Percentiles rank a stretch among this genome's conserved stretches.
These are phyloP conservation scores for Astragalus membranaceus DNA, from an alignment of 306 rosid genomes.

Conservation along the genomic window DNA sequence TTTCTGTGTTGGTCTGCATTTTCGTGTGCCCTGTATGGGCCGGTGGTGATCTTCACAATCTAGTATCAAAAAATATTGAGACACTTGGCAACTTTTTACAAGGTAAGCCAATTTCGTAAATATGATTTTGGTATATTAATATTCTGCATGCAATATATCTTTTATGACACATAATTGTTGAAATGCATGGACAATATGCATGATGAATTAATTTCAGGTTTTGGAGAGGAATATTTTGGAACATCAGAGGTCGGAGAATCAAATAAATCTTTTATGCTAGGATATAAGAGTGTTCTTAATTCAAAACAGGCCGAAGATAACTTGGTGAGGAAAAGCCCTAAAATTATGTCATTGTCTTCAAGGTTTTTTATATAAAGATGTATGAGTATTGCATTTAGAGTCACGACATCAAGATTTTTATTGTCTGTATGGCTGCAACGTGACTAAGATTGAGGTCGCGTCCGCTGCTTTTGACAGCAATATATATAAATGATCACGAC, in stretches of 20 bases:
- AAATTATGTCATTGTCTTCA: not conserved
- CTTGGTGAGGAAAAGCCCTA: constrained; percentile 28
- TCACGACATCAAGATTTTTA: no score
- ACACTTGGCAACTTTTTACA: constrained; percentile 32
- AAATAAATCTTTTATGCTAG: constrained; percentile 27
- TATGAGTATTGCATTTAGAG: no score
- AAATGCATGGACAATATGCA: not conserved
- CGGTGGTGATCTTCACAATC: constrained; percentile 46
- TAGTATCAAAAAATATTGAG: constrained; percentile 28
- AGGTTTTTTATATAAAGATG: no score
- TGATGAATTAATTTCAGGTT: constrained; percentile 23
- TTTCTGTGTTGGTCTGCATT: constrained; percentile 21
- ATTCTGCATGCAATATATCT: not conserved
- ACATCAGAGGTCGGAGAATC: not conserved
- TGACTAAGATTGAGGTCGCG: no score
- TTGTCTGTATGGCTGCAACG: no score
- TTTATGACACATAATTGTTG: not conserved
- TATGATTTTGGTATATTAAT: not conserved
- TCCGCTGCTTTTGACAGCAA: no score
- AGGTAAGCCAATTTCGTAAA: constrained; percentile 22
- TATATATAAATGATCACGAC: not conserved
- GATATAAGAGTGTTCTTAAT: constrained; percentile 36
- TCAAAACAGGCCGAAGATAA: constrained; percentile 43
- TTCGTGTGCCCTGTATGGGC: constrained; percentile 46
- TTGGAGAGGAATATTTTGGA: constrained; percentile 31